Evolutionary conservation across 1,139 yeast species (phyloP), one percentile per base, ranked within the genome.

Genomic region (Magnusiomyces tetraspermus): DNA sequence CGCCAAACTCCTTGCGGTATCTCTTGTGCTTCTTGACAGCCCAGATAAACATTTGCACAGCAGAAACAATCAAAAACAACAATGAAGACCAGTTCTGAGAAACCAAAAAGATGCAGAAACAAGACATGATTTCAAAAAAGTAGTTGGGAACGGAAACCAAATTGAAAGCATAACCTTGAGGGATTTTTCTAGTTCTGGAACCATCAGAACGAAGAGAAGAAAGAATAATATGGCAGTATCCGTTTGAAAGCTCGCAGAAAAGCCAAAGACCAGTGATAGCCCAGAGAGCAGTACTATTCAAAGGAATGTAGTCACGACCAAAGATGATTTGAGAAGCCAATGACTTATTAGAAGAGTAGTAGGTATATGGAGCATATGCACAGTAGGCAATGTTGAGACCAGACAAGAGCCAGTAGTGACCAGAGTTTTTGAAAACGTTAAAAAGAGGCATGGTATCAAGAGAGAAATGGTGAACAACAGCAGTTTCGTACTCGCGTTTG

Each of bases 361-460:
- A 67, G 21, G 65, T 66, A 37, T 69, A 67, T 11, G 95, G 94
- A 3, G 84, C 79, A 58, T 86, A 90, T 47, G 82, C 74, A 58
- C 85, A 83, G 60, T 76, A 79, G 2, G 88, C 79, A 51, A 86
- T 74, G 59, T 80, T 75, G 37, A 85, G 67, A 1, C 97, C 97
- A 46, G 92, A 84, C 58, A 92, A 73, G 31, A 87, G 67, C 97
- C 97, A 90, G 71, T 92, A 92, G 68, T 92, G 97, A 58, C 78
- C 75, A 40, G 90, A 83, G 73, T 92, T 92, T 71, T 90, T 88
- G 76, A 92, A 85, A 57, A 92, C 72, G 69, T 88, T 86, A 67
- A 80, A 78, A 48, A 84, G 65, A 2, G 98, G 98, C 98, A 92
- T 92, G 30, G 98, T 92, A 30, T 88, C 82, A 57, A 82, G 75